Base-by-base conservation (phyloP, 495 filamentous ascomycete genomes). In the Aspergillus hancockii region DNA sequence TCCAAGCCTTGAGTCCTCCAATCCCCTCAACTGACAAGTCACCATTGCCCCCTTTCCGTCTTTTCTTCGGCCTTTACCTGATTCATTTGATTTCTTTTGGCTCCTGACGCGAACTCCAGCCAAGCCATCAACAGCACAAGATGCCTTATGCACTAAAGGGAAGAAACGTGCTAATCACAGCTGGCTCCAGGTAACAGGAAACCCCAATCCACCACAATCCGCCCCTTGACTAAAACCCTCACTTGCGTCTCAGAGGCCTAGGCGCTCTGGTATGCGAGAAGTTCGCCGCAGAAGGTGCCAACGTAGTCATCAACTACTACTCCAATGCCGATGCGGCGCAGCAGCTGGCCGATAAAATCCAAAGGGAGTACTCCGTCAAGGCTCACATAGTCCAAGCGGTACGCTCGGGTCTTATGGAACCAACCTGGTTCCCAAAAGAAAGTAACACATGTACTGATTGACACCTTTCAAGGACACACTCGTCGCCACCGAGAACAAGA, bases 251-350 rank as follows among this genome's bases (percentile, higher is more conserved):
- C 58, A 88, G 85, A 64, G 88, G 89, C 13, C 78, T 91, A 4
- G 89, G 89, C 21, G 88, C 85, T 46, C 55, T 84, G 9, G 75
- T 89, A 4, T 80, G 76, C 31, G 71, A 81, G 38, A 88, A 87
- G 38, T 91, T 91, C 66, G 89, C 88, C 7, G 70, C 76, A 8
- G 81, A 88, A 62, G 86, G 86, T 30, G 82, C 74, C 61, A 89
- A 90, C 64, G 70, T 91, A 49, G 86, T 84, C 16, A 85, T 92
- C 67, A 91, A 91, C 68, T 91, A 89, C 64, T 71, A 80, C 57
- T 80, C 80, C 22, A 84, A 75, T 65, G 69, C 67, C 43, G 71
- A 76, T 19, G 71, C 75, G 2, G 89, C 89, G 1, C 74, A 85
- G 51, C 76, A 78, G 22, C 69, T 88, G 13, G 81, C 78, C 0